A percentile compares a stretch with the other conserved stretches of the same genome.
phyloP scores from a whole-genome alignment of 2,329 filamentous ascomycete species.

The Colletotrichum destructivum region DNA sequence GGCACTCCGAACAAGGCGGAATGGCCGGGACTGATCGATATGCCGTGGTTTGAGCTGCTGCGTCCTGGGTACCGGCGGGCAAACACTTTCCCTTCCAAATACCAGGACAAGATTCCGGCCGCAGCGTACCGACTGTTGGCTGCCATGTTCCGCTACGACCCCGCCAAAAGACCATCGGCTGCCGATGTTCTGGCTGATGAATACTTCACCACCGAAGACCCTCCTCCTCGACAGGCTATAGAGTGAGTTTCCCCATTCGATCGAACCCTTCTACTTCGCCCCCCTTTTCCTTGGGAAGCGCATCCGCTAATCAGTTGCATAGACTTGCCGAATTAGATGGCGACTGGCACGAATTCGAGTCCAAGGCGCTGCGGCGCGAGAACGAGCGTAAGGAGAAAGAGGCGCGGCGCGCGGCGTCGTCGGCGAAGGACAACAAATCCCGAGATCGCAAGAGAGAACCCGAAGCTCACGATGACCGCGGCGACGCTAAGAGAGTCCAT shows the following conservation, averaged over 20 bases:
- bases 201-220: conserved; percentile 90
- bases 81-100: conserved; percentile 86
- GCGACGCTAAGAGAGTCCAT: conserved; percentile 51
- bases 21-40: conserved; percentile 92
- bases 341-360: conserved; percentile 99
- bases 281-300: background rate
- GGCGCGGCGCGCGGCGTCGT: conserved; percentile 57
- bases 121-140: conserved; percentile 87
- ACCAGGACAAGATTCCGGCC: conserved; percentile 81
- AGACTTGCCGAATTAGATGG: conserved; percentile 86
- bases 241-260: conserved; percentile 73
- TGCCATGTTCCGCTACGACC: conserved; percentile 92
- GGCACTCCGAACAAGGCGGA: conserved; percentile 88
- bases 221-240: conserved; percentile 80
- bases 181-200: conserved; percentile 87
- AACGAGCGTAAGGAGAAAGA: conserved; percentile 79
- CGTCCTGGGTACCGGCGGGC: conserved; percentile 81
- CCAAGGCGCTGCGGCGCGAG: conserved; percentile 92
- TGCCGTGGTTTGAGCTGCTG: conserved; percentile 97
- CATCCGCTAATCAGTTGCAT: conserved; percentile 50
- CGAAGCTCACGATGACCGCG: conserved; percentile 50
- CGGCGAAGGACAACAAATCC: conserved; percentile 54
- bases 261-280: conserved; percentile 9
- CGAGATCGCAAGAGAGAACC: conserved; percentile 59
- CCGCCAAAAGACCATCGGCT: conserved; percentile 84